These are phyloP conservation scores for Chlorella ohadii DNA, from an alignment of 139 green algal genomes.

Conservation along the genomic window DNA sequence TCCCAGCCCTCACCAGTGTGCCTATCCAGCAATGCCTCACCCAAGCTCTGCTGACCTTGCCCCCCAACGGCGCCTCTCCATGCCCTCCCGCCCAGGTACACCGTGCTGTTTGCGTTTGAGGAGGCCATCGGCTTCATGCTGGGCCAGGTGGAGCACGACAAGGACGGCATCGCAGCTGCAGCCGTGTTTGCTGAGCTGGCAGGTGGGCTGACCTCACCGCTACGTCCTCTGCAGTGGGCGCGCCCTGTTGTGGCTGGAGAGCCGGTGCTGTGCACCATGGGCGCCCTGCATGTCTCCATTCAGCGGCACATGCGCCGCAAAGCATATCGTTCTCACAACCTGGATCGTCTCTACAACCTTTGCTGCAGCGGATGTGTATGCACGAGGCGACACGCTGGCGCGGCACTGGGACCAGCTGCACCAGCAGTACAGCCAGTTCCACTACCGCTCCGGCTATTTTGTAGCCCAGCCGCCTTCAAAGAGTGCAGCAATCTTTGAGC, in stretches of 20 bases:
- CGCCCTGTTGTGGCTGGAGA: too few relatives aligned
- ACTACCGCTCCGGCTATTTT: constrained; percentile 70
- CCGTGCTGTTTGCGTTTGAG: constrained; percentile 83
- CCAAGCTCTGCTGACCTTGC: too few relatives aligned
- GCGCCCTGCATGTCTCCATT: too few relatives aligned
- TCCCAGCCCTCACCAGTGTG: neutral
- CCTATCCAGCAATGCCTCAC: too few relatives aligned
- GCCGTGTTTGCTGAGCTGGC: constrained; percentile 79
- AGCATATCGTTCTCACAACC: too few relatives aligned
- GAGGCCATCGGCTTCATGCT: constrained; percentile 86
- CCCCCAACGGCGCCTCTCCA: too few relatives aligned
- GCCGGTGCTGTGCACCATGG: too few relatives aligned
- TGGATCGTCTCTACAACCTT: neutral
- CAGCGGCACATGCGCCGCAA: too few relatives aligned
- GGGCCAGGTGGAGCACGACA: constrained; percentile 56
- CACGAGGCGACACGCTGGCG: constrained; percentile 45
- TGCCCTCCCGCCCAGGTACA: constrained; percentile 11
- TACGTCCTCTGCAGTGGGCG: too few relatives aligned
- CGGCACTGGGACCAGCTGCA: constrained; percentile 41
- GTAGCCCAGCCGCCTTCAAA: constrained; percentile 58
- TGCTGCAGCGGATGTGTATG: constrained; percentile 45
- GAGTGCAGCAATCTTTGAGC: constrained; percentile 63
- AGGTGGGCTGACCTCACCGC: too few relatives aligned
- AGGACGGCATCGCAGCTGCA: constrained; percentile 77
- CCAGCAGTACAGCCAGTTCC: constrained; percentile 48